These are phyloP conservation scores for Deakozyma indianensis DNA, from an alignment of 805 yeast genomes.

Conservation along the genomic window DNA sequence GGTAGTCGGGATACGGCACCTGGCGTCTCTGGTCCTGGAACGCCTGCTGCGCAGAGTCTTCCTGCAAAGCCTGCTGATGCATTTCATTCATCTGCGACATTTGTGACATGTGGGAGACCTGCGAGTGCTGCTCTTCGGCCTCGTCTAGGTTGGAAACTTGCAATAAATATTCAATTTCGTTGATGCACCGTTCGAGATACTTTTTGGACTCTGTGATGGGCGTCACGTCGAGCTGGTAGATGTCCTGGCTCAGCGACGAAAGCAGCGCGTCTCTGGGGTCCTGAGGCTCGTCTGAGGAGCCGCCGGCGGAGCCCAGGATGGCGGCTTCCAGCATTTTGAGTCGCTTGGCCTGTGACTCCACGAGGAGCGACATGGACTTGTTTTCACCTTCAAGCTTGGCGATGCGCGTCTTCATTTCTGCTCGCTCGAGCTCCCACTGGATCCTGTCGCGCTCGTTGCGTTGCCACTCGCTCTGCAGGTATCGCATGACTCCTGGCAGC, in stretches of 20 bases:
- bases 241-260: neutral
- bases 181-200: constrained; percentile 21
- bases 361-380: constrained; percentile 20
- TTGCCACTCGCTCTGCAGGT: constrained; percentile 48
- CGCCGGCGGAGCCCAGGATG: constrained; percentile 1
- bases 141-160: constrained; percentile 12
- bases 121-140: constrained; percentile 1
- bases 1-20: neutral
- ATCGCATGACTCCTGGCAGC: constrained; percentile 44
- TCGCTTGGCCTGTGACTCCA: constrained; percentile 15
- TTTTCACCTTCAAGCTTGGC: constrained; percentile 41
- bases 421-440: constrained; percentile 45
- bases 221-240: constrained; percentile 8
- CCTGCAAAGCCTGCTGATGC: neutral
- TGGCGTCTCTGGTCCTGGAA: neutral
- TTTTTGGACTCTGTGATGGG: constrained; percentile 16
- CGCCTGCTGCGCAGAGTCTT: neutral
- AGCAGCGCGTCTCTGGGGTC: constrained; percentile 7
- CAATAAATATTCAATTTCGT: constrained; percentile 22
- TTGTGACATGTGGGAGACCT: neutral
- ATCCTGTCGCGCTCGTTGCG: constrained; percentile 45
- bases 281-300: constrained; percentile 2
- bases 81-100: neutral
- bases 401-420: constrained; percentile 41
- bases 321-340: constrained; percentile 17